Percentiles rank a stretch among this genome's conserved stretches.
Conservation (phyloP, 1,139 yeast genomes). For the Debaryomyces subglobosus region DNA sequence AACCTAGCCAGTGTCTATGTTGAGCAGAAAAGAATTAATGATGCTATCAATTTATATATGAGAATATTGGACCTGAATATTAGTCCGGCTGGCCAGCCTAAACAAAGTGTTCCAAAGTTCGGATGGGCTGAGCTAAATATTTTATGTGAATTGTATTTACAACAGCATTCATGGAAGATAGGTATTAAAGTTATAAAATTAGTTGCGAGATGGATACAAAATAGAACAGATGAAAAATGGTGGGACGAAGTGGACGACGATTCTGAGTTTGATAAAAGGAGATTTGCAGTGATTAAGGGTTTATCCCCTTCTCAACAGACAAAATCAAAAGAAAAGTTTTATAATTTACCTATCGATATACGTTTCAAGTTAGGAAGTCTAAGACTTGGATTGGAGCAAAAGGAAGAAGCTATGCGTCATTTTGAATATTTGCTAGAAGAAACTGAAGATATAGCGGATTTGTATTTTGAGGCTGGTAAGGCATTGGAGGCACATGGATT, state of each 20-base stretch:
- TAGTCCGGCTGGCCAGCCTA: slow-evolving; percentile 31
- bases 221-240: slow-evolving; percentile 68
- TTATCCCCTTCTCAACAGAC: slow-evolving; percentile 19
- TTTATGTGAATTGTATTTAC: slow-evolving; percentile 73
- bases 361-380: slow-evolving; percentile 77
- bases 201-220: slow-evolving; percentile 83
- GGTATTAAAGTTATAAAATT: slow-evolving; percentile 69
- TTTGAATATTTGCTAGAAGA: slow-evolving; percentile 63
- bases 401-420: slow-evolving; percentile 68
- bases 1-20: slow-evolving; percentile 79
- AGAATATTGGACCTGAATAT: slow-evolving; percentile 63
- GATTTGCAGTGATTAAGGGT: slow-evolving; percentile 40
- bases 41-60: slow-evolving; percentile 79
- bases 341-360: slow-evolving; percentile 78
- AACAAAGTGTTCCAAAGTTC: slow-evolving; percentile 49
- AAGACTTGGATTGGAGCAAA: slow-evolving; percentile 65
- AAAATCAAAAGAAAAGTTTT: slow-evolving; percentile 37
- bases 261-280: slow-evolving; percentile 67
- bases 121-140: slow-evolving; percentile 91
- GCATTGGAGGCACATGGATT: slow-evolving; percentile 69
- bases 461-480: slow-evolving; percentile 76
- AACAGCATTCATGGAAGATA: slow-evolving; percentile 58
- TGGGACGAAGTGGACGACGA: slow-evolving; percentile 84
- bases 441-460: slow-evolving; percentile 67
- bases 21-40: slow-evolving; percentile 72